phyloP scores from a whole-genome alignment of 164 flowering plant species.

The Umbilicus rupestris region DNA sequence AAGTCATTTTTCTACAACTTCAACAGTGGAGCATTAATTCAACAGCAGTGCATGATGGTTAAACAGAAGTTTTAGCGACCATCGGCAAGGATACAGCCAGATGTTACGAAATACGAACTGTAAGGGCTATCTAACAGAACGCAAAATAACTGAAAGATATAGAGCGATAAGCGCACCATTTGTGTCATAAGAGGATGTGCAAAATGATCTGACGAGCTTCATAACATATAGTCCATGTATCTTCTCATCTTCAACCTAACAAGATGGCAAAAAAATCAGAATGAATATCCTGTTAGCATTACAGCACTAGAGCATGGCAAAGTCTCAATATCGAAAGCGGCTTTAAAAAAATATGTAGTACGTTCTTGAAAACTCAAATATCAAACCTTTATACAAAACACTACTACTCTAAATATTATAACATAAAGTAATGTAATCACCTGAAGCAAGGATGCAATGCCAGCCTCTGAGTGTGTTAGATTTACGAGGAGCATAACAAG shows the following conservation, averaged over 20 bases:
- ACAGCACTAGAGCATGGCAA: neutral
- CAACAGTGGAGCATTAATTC: no score
- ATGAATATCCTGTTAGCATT: neutral
- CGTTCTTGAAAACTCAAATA: neutral
- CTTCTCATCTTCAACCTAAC: slow-evolving; percentile 80
- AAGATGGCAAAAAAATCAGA: slow-evolving; percentile 4
- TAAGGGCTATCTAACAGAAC: neutral
- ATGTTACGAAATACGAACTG: neutral
- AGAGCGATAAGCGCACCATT: slow-evolving; percentile 26
- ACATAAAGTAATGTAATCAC: slow-evolving; percentile 23
- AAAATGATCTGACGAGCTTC: slow-evolving; percentile 95
- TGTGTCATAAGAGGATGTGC: slow-evolving; percentile 51
- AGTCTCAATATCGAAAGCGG: neutral
- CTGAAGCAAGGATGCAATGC: slow-evolving; percentile 81
- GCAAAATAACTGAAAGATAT: neutral
- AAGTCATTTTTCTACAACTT: neutral
- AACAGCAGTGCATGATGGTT: neutral
- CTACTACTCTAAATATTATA: neutral
- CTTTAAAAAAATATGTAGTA: neutral
- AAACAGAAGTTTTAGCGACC: neutral
- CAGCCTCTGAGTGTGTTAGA: slow-evolving; percentile 74
- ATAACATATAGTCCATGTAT: slow-evolving; percentile 70
- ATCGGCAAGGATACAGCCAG: neutral
- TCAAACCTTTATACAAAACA: neutral
- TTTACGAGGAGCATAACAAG: slow-evolving; percentile 85